phyloP scores from a whole-genome alignment of 2,329 filamentous ascomycete genomes.

The Monosporascus cannonballus region DNA sequence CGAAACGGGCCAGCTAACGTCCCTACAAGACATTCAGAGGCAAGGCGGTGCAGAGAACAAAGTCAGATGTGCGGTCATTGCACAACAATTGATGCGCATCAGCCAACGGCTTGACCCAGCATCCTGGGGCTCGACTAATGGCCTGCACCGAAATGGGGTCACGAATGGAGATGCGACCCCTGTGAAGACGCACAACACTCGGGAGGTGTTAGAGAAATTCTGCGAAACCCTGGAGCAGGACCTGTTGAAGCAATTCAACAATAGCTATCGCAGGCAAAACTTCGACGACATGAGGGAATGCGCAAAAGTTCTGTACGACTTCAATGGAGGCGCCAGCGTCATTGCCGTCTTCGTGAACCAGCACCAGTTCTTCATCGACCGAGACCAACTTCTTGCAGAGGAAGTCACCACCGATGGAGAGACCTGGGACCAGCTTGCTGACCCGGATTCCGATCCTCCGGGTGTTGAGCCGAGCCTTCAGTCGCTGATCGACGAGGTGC shows the following conservation, averaged over 20 bases:
- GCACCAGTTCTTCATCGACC: slow-evolving; percentile 98
- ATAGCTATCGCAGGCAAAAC: slow-evolving; percentile 90
- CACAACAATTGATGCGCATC: slow-evolving; percentile 87
- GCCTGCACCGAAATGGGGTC: slow-evolving; percentile 41
- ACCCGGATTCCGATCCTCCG: slow-evolving; percentile 87
- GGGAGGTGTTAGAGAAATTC: slow-evolving; percentile 93
- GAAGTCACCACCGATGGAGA: slow-evolving; percentile 71
- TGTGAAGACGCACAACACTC: slow-evolving; percentile 56
- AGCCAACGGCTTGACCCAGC: slow-evolving; percentile 81
- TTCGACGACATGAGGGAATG: slow-evolving; percentile 99
- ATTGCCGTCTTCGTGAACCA: slow-evolving; percentile 97
- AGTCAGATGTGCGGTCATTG: slow-evolving; percentile 88
- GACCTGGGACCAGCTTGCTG: slow-evolving; percentile 86
- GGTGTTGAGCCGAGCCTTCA: slow-evolving; percentile 89
- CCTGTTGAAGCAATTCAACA: slow-evolving; percentile 91
- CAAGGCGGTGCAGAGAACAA: slow-evolving; percentile 86
- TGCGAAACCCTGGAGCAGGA: slow-evolving; percentile 94
- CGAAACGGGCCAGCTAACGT: slow-evolving; percentile 78
- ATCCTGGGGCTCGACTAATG: slow-evolving; percentile 62
- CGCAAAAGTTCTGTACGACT: slow-evolving; percentile 87
- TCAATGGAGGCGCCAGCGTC: slow-evolving; percentile 91
- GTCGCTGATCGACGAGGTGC: slow-evolving; percentile 88
- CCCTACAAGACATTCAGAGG: slow-evolving; percentile 81
- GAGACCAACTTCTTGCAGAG: slow-evolving; percentile 84
- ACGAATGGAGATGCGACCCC: slow-evolving; percentile 41